Evolutionary conservation across 768 basidiomycete species (phyloP).

Genomic region (Ephemerocybe angulata): DNA sequence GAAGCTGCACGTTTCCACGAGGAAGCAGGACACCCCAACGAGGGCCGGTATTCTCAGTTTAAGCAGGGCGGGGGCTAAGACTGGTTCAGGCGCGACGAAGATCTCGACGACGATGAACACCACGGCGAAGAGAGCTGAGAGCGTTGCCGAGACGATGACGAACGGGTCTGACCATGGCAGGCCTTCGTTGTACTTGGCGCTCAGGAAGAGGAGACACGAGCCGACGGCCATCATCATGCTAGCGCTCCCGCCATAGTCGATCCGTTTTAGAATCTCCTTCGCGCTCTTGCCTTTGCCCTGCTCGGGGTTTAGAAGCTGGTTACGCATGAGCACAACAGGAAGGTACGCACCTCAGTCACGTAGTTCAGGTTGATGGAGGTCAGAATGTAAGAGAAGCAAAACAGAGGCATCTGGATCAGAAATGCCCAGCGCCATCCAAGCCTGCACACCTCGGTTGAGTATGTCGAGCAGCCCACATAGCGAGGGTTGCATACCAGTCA

Average conservation of each 20-base stretch:
- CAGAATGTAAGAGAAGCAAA: constrained; percentile 53
- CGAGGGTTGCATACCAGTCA: not conserved
- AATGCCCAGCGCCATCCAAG: constrained; percentile 84
- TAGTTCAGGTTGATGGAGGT: constrained; percentile 60
- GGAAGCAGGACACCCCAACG: constrained; percentile 67
- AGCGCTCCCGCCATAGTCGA: constrained; percentile 73
- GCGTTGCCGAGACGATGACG: constrained; percentile 50
- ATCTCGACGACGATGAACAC: constrained; percentile 63
- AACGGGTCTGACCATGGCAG: constrained; percentile 52
- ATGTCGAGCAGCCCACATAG: too few species aligned
- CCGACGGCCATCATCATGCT: constrained; percentile 59
- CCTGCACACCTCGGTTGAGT: too few species aligned
- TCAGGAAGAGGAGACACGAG: constrained; percentile 66
- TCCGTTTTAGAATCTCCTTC: constrained; percentile 65
- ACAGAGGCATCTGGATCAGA: constrained; percentile 68
- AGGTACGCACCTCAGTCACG: constrained; percentile 61
- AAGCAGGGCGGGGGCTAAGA: constrained; percentile 65
- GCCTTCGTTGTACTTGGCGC: constrained; percentile 66
- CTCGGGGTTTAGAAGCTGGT: not conserved
- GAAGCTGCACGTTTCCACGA: constrained; percentile 73
- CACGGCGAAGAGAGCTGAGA: constrained; percentile 42
- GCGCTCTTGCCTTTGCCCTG: constrained; percentile 68
- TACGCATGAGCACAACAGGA: too few species aligned
- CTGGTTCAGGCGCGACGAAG: constrained; percentile 62
- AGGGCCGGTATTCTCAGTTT: constrained; percentile 67